Conservation (phyloP, 352 stramenopile genomes). For the Phytophthora colocasiae region DNA sequence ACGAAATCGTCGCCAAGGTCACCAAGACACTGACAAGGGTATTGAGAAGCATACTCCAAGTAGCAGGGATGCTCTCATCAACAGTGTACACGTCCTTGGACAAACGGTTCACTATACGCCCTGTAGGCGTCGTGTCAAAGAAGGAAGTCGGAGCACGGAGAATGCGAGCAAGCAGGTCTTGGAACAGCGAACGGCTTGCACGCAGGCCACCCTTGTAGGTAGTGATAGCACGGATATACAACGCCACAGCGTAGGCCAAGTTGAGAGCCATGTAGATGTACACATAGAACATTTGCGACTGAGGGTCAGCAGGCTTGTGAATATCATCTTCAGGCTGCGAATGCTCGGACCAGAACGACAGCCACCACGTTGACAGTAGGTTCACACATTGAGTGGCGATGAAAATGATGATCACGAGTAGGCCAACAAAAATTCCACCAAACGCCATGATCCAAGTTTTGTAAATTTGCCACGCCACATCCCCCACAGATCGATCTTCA, state of each 20-base stretch:
- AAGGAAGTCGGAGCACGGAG: slow-evolving; percentile 77
- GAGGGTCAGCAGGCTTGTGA: slow-evolving; percentile 19
- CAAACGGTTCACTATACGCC: slow-evolving; percentile 81
- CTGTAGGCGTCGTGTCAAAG: slow-evolving; percentile 85
- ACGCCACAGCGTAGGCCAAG: slow-evolving; percentile 54
- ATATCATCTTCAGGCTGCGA: slow-evolving; percentile 24
- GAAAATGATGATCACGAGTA: slow-evolving; percentile 56
- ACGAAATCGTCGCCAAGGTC: slow-evolving; percentile 74
- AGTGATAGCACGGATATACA: slow-evolving; percentile 70
- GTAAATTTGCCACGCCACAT: slow-evolving; percentile 73
- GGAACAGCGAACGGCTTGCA: slow-evolving; percentile 67
- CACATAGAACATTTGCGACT: slow-evolving; percentile 82
- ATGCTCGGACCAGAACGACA: slow-evolving; percentile 53
- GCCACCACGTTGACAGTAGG: slow-evolving; percentile 74
- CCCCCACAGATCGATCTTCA: slow-evolving; percentile 70
- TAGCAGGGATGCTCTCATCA: slow-evolving; percentile 74
- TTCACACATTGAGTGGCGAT: slow-evolving; percentile 56
- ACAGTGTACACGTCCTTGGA: slow-evolving; percentile 85
- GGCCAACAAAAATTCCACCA: slow-evolving; percentile 55
- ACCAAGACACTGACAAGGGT: slow-evolving; percentile 75
- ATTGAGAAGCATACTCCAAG: slow-evolving; percentile 74
- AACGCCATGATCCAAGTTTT: slow-evolving; percentile 74
- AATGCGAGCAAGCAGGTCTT: slow-evolving; percentile 90
- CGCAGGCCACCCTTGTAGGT: slow-evolving; percentile 67
- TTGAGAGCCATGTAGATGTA: slow-evolving; percentile 86